A percentile compares a stretch with the other conserved stretches of the same genome.
These are phyloP conservation scores for Cutaneotrichosporon sp. DNA, from an alignment of 1,284 basidiomycete species.

Conservation along the genomic window DNA sequence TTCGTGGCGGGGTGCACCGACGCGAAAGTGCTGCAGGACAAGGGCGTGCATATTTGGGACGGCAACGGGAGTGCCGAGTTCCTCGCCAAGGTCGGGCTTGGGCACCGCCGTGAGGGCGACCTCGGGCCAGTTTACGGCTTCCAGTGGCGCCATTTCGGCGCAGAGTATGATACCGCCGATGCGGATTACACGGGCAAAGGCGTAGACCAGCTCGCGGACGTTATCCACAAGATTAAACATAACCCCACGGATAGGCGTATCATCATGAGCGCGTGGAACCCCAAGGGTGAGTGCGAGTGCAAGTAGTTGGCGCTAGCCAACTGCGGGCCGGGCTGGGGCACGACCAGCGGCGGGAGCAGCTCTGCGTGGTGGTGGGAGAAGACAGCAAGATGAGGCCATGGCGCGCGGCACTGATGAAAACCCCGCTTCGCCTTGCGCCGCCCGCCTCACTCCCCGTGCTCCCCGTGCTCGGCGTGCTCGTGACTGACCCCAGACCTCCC, in stretches of 20 bases:
- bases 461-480: too few relatives aligned
- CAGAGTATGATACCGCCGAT: constrained; percentile 76
- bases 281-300: constrained; percentile 61
- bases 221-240: constrained; percentile 84
- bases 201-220: constrained; percentile 85
- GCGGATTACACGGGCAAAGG: constrained; percentile 79
- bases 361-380: too few relatives aligned
- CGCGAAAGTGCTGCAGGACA: constrained; percentile 65
- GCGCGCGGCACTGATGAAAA: not conserved
- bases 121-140: constrained; percentile 97
- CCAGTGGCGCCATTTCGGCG: constrained; percentile 98
- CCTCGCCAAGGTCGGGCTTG: constrained; percentile 74
- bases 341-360: too few relatives aligned
- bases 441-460: not conserved
- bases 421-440: not conserved
- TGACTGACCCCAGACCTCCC: constrained; percentile 68
- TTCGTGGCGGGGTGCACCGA: constrained; percentile 85
- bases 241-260: constrained; percentile 95
- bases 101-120: constrained; percentile 82
- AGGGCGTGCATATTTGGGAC: constrained; percentile 95
- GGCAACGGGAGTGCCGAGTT: constrained; percentile 89
- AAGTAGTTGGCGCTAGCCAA: not conserved
- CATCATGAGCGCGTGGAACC: constrained; percentile 95
- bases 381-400: too few relatives aligned
- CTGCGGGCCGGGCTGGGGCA: too few relatives aligned